Percentiles rank a stretch among this genome's conserved stretches.
These are phyloP conservation scores for Torulaspora franciscae DNA, from an alignment of 805 yeast genomes.

Conservation along the genomic window DNA sequence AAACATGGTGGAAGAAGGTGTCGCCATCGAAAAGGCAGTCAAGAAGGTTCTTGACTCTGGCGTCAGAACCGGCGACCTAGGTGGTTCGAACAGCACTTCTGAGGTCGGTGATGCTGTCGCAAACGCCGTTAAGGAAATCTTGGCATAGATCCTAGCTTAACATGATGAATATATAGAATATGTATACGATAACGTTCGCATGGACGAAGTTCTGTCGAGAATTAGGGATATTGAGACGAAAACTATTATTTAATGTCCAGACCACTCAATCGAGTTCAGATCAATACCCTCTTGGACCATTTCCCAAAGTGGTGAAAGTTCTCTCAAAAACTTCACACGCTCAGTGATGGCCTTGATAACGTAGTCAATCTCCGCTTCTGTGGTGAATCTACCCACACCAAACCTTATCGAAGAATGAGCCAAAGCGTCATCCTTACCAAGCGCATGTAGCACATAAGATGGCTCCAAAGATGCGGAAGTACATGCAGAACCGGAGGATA, in stretches of 20 bases:
- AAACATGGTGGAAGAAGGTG: constrained; percentile 77
- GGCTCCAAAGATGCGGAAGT: constrained; percentile 98
- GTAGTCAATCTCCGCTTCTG: constrained; percentile 92
- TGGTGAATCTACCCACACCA: constrained; percentile 95
- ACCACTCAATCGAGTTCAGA: constrained; percentile 90
- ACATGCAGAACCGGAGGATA: constrained; percentile 96
- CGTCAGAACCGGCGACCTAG: constrained; percentile 85
- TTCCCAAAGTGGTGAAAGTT: constrained; percentile 95
- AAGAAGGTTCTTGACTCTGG: constrained; percentile 74
- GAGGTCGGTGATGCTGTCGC: constrained; percentile 96
- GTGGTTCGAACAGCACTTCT: constrained; percentile 74
- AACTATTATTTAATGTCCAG: constrained; percentile 64
- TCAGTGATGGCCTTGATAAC: constrained; percentile 83
- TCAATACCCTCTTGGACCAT: constrained; percentile 99
- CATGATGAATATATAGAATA: constrained; percentile 8
- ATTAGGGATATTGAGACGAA: background rate
- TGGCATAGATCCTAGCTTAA: constrained; percentile 25
- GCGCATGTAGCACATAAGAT: constrained; percentile 90
- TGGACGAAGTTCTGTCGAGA: background rate
- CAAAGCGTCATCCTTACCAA: constrained; percentile 96
- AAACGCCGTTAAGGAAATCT: constrained; percentile 55
- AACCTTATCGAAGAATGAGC: constrained; percentile 98
- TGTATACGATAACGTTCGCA: constrained; percentile 6
- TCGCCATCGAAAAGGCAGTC: constrained; percentile 85
- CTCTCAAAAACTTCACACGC: constrained; percentile 86